Conservation (phyloP, 139 green algal genomes). For the Chlorella ohadii region DNA sequence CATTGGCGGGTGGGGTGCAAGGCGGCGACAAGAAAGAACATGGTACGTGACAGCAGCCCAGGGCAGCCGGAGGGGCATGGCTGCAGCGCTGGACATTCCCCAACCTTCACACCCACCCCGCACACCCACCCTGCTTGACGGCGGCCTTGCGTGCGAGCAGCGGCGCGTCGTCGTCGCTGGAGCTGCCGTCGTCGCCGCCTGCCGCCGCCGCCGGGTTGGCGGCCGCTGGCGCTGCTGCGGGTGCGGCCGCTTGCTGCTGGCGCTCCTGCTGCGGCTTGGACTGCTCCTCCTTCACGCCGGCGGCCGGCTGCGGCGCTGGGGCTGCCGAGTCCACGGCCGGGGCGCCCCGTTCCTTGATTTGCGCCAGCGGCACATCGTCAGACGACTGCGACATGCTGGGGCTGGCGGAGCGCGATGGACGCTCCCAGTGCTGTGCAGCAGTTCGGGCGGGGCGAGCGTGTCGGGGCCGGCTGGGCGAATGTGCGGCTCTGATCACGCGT, state of each 20-base stretch:
- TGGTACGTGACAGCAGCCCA: too few relatives aligned
- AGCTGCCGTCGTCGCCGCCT: background rate
- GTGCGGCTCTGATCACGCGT: too few relatives aligned
- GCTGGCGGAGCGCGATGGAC: too few relatives aligned
- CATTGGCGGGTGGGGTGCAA: background rate
- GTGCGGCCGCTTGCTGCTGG: background rate
- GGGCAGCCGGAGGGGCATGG: too few relatives aligned
- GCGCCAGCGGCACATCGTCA: background rate
- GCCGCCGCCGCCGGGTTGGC: background rate
- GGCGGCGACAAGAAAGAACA: too few relatives aligned
- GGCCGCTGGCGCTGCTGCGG: background rate
- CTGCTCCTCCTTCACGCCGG: background rate
- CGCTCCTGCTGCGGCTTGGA: background rate
- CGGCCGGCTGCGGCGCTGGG: background rate
- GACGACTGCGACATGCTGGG: too few relatives aligned
- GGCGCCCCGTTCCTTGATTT: too few relatives aligned
- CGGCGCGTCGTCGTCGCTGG: conserved; percentile 18
- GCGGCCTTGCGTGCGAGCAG: background rate
- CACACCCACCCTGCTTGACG: background rate
- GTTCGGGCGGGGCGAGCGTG: too few relatives aligned
- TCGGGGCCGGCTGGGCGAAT: too few relatives aligned
- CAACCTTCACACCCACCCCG: too few relatives aligned
- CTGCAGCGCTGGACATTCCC: too few relatives aligned
- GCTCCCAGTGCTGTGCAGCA: too few relatives aligned
- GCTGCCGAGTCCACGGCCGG: background rate